Base-by-base conservation (phyloP, 495 filamentous ascomycete species). In the Penicillium cataractarum region DNA sequence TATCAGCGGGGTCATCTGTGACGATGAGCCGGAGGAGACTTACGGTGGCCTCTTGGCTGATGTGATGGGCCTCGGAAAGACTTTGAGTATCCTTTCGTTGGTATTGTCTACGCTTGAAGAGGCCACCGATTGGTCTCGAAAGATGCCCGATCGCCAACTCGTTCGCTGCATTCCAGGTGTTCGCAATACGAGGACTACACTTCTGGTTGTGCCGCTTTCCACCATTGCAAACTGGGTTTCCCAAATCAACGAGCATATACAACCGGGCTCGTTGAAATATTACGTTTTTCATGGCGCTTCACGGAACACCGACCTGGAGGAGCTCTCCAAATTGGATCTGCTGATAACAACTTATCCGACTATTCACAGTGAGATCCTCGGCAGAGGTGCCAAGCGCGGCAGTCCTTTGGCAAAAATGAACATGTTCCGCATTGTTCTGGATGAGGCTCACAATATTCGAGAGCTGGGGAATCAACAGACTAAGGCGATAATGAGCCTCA, bases 41-140 rank as follows among this genome's bases (percentile, higher is more conserved):
- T 78, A 89, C 1, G 95, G 95, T 9, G 95, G 95, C n/a, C 90
- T 99, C 32, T 79, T 99, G 22, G 95, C 95, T 7, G 95, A 99
- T 71, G 92, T 97, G 89, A 99, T 99, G 95, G 95, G 95, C 39
- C 78, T 99, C 17, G 95, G 95, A 6, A 99, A 99, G 72, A 97
- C 95, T 0, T 76, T 99, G 50, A 96, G 90, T 69, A 90, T 97
- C 31, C 80, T 99, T 6, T 89, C 92, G 3, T 81, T 98, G 24
- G 74, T 94, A 17, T 77, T 87, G 3, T 81, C 80, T 19, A 89
- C 91, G 0, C 75, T 89, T 3, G 65, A 74, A 2, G 80, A 88
- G 27, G 85, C 92, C 2, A 61, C 74, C 19, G 70, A 76, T 10
- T 99, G 90, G 77, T 64, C 67, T 15, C 57, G 60, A 3, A 55